Conservation (phyloP, 805 yeast species). For the Geotrichum ghanense region DNA sequence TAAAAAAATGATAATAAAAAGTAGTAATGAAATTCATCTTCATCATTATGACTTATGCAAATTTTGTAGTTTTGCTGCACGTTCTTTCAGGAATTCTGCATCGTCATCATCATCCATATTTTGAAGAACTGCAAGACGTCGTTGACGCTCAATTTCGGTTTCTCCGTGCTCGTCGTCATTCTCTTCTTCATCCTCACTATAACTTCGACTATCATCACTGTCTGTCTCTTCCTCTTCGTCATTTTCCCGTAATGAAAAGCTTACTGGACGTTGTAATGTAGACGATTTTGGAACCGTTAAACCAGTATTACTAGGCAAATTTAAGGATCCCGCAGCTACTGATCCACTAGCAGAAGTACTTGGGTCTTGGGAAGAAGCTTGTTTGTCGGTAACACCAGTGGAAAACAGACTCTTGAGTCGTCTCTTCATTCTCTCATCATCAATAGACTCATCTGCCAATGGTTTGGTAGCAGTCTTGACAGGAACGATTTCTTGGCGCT, state of each 20-base stretch:
- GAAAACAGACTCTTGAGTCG: not conserved
- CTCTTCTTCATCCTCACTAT: constrained; percentile 21
- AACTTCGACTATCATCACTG: constrained; percentile 2
- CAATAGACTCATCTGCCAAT: not conserved
- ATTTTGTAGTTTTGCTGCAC: not conserved
- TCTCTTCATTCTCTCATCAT: not conserved
- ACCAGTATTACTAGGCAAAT: constrained; percentile 6
- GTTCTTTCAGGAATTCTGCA: constrained; percentile 9
- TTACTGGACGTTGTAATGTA: too few relatives aligned
- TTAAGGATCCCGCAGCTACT: not conserved
- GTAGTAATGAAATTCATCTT: too few relatives aligned
- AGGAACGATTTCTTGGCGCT: not conserved
- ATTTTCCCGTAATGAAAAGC: too few relatives aligned
- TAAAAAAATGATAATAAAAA: too few relatives aligned
- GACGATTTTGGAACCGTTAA: constrained; percentile 21
- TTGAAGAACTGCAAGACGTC: constrained; percentile 39
- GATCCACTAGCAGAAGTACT: too few relatives aligned
- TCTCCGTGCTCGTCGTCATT: constrained; percentile 31
- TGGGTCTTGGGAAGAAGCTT: too few relatives aligned
- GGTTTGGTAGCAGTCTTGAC: not conserved
- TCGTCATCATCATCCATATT: constrained; percentile 16
- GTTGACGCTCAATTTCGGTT: constrained; percentile 51
- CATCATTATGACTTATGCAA: too few relatives aligned
- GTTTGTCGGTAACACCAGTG: too few relatives aligned
- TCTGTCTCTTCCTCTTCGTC: not conserved